Evolutionary conservation across 2,329 filamentous ascomycete genomes (phyloP), one percentile per base, ranked within the genome.

Genomic region (Blastomyces gilchristii): DNA sequence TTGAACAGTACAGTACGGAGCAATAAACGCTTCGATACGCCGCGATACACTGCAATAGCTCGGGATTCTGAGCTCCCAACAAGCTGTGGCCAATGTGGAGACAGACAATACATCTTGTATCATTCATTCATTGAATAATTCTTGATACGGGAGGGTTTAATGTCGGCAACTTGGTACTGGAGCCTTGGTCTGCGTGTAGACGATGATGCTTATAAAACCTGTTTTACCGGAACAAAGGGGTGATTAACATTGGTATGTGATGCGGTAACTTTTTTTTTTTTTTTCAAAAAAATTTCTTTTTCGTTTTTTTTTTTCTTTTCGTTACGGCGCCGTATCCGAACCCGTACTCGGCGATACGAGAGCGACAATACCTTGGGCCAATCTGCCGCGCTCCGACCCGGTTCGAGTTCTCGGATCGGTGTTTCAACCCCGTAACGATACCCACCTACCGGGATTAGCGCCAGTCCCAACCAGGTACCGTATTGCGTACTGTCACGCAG

Each of bases 1-100:
- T 25, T 4, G 53, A 57, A 18, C 43, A 5, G 18, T 65, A 61
- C 65, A 54, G 58, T 64, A 59, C 57, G 12, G 1, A 0, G 3
- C 9, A 25, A 8, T 25, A 25, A 9, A 39, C 37, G 7, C 1
- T 5, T 8, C 45, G 2, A 22, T 47, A 47, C 45, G 12, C 5
- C 41, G 5, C 16, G 1, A 43, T 43, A 16, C 41, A 45, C 11
- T 1, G 16, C 11, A 28, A 53, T 34, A 31, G 28, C 28, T 31
- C 2, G 28, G 28, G 28, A 2, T 11, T 22, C 25, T 28, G 52
- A 22, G 52, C 52, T 54, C 52, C 52, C 52, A 54, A 54, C 52
- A 54, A 37, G 28, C 14, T 5, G 52, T 12, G 18, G 18, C 28
- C 28, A 28, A 53, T 53, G 2, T 28, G 28, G 49, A 14, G 34